Conservation (phyloP, 768 basidiomycete species). For the Fomitopsis serialis region DNA sequence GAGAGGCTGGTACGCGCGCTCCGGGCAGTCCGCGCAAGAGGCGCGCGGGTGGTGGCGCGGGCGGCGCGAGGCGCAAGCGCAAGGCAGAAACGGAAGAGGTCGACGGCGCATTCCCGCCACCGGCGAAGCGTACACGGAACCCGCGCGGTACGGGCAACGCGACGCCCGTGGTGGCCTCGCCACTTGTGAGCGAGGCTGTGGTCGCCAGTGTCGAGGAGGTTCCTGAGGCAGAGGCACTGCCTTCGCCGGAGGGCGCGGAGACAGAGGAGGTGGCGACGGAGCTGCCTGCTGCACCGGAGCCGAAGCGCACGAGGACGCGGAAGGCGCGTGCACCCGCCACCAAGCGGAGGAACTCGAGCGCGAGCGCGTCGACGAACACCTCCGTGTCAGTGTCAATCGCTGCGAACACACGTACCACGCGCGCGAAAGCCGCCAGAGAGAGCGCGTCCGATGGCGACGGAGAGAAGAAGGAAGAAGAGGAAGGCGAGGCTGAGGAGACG, state of each 20-base stretch:
- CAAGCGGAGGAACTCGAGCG: constrained; percentile 42
- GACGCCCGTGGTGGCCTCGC: constrained; percentile 19
- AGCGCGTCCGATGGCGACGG: neutral
- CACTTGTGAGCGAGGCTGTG: constrained; percentile 28
- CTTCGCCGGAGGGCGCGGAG: constrained; percentile 16
- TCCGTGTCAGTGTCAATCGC: constrained; percentile 30
- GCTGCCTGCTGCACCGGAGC: constrained; percentile 19
- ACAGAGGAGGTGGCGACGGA: constrained; percentile 32
- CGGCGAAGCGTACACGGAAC: constrained; percentile 58
- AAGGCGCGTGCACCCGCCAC: constrained; percentile 27
- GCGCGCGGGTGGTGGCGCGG: constrained; percentile 33
- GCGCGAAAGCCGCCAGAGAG: neutral
- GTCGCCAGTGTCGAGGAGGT: constrained; percentile 31
- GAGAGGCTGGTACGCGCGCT: constrained; percentile 19
- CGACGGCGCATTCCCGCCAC: constrained; percentile 56
- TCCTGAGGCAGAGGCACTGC: constrained; percentile 11
- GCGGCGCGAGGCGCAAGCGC: constrained; percentile 49
- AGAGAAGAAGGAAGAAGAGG: constrained; percentile 3
- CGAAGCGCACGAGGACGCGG: constrained; percentile 41
- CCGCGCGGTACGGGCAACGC: constrained; percentile 36
- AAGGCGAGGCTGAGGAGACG: neutral
- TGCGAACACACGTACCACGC: constrained; percentile 15
- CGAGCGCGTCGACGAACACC: constrained; percentile 41
- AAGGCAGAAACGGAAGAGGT: constrained; percentile 59
- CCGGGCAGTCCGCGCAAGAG: constrained; percentile 44